A percentile compares a stretch with the other conserved stretches of the same genome.
Conservation (phyloP, 352 stramenopile genomes). For the Plasmopara halstedii region DNA sequence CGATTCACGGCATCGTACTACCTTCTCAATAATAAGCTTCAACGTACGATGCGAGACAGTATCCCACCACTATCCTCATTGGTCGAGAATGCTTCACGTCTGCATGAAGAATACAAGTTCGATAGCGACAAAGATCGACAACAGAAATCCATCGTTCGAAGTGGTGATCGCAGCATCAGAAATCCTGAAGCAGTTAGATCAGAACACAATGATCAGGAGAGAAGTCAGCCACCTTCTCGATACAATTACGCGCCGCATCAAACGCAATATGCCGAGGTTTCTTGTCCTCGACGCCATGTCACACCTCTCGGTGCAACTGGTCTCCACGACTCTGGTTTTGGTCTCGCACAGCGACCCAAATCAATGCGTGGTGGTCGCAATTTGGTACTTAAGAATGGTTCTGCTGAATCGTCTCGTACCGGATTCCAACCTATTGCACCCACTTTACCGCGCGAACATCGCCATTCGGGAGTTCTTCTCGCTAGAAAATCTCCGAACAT, state of each 20-base stretch:
- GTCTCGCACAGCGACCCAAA: constrained; percentile 21
- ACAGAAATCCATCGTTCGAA: constrained; percentile 3
- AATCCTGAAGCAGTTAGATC: neutral
- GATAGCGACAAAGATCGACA: constrained; percentile 9
- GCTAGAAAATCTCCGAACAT: constrained; percentile 10
- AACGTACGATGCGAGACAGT: constrained; percentile 33
- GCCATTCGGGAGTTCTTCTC: constrained; percentile 8
- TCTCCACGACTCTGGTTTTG: constrained; percentile 3
- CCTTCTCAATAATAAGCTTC: constrained; percentile 54
- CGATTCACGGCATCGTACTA: constrained; percentile 67
- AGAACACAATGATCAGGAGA: neutral
- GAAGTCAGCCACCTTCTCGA: constrained; percentile 1
- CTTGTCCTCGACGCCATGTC: constrained; percentile 8
- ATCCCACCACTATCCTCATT: neutral
- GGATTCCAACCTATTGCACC: constrained; percentile 16
- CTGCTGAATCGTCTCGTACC: constrained; percentile 4
- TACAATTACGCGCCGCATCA: constrained; percentile 8
- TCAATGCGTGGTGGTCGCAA: constrained; percentile 45
- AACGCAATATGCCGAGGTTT: constrained; percentile 2
- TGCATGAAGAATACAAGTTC: neutral
- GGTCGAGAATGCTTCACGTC: constrained; percentile 1
- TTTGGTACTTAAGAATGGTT: constrained; percentile 33
- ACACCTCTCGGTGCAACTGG: constrained; percentile 5
- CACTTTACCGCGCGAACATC: constrained; percentile 15
- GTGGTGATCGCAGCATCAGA: constrained; percentile 9